Percentiles rank a stretch among this genome's conserved stretches.
Evolutionary conservation across 768 basidiomycete species (phyloP).

Genomic region (Hygrocybe coccinea): DNA sequence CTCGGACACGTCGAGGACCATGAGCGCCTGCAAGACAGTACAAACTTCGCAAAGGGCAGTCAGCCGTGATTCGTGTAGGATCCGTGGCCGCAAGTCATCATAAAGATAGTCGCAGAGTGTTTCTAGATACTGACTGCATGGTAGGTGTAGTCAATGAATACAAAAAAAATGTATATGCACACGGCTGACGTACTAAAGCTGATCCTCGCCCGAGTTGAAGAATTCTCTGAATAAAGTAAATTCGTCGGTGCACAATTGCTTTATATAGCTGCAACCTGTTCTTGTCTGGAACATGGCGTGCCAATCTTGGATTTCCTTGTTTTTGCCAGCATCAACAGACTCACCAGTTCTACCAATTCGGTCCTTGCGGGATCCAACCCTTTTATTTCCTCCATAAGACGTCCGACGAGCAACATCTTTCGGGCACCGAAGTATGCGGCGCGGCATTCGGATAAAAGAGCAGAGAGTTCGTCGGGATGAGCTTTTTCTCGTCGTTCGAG

Average conservation of each 20-base stretch:
- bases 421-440: slow-evolving; percentile 74
- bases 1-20: slow-evolving; percentile 78
- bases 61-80: slow-evolving; percentile 86
- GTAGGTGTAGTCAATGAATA: slow-evolving; percentile 6
- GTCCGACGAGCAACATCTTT: slow-evolving; percentile 62
- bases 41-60: slow-evolving; percentile 91
- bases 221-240: slow-evolving; percentile 81
- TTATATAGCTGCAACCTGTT: slow-evolving; percentile 87
- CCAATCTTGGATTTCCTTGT: neutral
- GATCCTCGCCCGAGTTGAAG: slow-evolving; percentile 79
- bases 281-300: slow-evolving; percentile 55
- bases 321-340: slow-evolving; percentile 10
- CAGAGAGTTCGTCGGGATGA: slow-evolving; percentile 80
- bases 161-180: neutral
- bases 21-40: slow-evolving; percentile 91
- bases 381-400: slow-evolving; percentile 77
- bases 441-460: slow-evolving; percentile 83
- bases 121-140: slow-evolving; percentile 76
- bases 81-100: slow-evolving; percentile 92
- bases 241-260: slow-evolving; percentile 87
- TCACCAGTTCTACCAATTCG: slow-evolving; percentile 84
- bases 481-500: slow-evolving; percentile 71
- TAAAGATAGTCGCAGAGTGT: slow-evolving; percentile 90
- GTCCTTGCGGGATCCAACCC: slow-evolving; percentile 73
- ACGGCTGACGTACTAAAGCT: slow-evolving; percentile 38